Evolutionary conservation across 495 filamentous ascomycete genomes (phyloP), one percentile per base, ranked within the genome.

Genomic region (Astrothelium subdiscretum): DNA sequence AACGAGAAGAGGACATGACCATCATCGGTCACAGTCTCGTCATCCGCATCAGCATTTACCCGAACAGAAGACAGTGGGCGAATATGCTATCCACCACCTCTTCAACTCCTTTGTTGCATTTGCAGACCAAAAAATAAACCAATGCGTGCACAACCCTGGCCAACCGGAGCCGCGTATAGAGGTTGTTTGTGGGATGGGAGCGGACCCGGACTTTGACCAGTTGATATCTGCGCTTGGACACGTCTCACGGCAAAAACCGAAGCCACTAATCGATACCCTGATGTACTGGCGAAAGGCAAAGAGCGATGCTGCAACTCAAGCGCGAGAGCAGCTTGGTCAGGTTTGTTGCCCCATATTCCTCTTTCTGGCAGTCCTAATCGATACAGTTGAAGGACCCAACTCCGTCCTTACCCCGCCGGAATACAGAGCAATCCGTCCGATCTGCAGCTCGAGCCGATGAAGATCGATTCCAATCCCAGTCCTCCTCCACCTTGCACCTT

Each of bases 211-310:
- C n/a, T 97, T 99, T 69, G 94, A 99, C 75, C 94, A 96, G 72
- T 83, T 96, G 67, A 92, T 99, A 54, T 86, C 87, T 3, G 92
- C 95, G 20, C 78, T 97, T 54, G 94, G 94, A 27, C 90, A 92
- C 72, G 95, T 99, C 69, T 90, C 91, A 59, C 87, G 90, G 32
- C 86, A 88, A 68, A 96, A 97, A 67, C 95, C 94, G 3, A 96
- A 92, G 68, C 88, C 90, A n/a, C 73, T 98, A 60, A 96, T 98
- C 66, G 92, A 97, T 73, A 90, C 90, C 11, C 87, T 97, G 65
- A 97, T 98, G 90, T 83, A 91, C 24, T 98, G 94, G 94, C 83
- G 95, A 43, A 96, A 96, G 72, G 85, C 82, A 43, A 96, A 96
- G 75, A 92, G 91, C 66, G 94, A 97, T 74, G 85, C 89, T 12